Percentiles rank a stretch among this genome's conserved stretches.
Evolutionary conservation across 495 filamentous ascomycete species (phyloP).

Genomic region (Lasiosphaeria ovina): DNA sequence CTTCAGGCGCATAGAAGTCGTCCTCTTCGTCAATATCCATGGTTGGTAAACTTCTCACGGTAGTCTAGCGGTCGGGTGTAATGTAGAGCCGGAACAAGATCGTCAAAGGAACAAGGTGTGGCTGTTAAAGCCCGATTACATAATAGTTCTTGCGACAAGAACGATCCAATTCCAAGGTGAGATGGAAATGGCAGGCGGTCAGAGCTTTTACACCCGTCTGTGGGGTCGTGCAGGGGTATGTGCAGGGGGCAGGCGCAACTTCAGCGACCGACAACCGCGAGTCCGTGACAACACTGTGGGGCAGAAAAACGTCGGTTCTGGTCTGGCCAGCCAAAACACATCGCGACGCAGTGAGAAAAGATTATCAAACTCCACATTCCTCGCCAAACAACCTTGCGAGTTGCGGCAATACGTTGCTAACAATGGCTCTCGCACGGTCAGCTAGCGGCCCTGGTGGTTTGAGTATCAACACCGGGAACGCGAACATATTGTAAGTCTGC

Average conservation of each 20-base stretch:
- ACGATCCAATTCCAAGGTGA: not conserved
- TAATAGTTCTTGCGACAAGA: not conserved
- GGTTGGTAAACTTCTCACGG: conserved; percentile 9
- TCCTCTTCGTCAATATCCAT: conserved; percentile 73
- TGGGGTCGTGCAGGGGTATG: not conserved
- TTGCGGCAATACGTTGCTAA: not conserved
- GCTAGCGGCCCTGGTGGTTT: conserved; percentile 66
- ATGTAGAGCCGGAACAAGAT: not conserved
- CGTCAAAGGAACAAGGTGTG: not conserved
- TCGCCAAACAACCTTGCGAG: not conserved
- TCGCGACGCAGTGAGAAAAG: not conserved
- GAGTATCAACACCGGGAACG: conserved; percentile 74
- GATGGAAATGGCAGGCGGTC: not conserved
- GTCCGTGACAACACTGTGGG: conserved; percentile 14
- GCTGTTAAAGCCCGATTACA: not conserved
- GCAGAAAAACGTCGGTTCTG: not conserved
- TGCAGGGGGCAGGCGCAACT: not conserved
- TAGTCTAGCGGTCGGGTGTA: not conserved
- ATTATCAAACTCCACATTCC: conserved; percentile 11
- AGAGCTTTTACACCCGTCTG: not conserved
- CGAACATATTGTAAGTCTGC: conserved; percentile 61
- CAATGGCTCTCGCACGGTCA: conserved; percentile 54
- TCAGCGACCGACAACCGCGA: conserved; percentile 2
- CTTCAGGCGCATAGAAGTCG: conserved; percentile 62
- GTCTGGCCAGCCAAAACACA: not conserved